Conservation (phyloP, 805 yeast genomes). For the Maudiozyma bulderi region DNA sequence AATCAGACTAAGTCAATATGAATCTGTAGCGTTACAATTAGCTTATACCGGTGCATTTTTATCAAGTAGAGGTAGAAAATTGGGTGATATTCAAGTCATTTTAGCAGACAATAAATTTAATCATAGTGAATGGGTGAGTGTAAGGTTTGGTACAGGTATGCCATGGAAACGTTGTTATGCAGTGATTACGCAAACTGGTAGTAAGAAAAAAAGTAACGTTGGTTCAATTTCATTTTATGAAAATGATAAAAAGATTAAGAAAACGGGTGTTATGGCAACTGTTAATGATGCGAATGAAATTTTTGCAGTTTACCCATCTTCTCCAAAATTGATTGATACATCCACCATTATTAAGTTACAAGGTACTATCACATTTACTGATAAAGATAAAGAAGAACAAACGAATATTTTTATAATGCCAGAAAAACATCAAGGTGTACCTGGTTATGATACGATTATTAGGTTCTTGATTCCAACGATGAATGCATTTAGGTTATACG, state of each 20-base stretch:
- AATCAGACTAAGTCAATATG: conserved; percentile 68
- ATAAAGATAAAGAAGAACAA: conserved; percentile 40
- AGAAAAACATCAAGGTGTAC: conserved; percentile 60
- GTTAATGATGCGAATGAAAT: conserved; percentile 59
- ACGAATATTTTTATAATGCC: conserved; percentile 50
- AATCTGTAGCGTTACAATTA: conserved; percentile 74
- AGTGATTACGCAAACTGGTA: conserved; percentile 62
- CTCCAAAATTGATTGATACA: conserved; percentile 69
- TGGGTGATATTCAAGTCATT: conserved; percentile 79
- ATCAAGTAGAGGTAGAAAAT: conserved; percentile 75
- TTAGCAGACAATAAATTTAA: conserved; percentile 69
- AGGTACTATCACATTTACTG: conserved; percentile 59
- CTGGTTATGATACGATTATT: conserved; percentile 63
- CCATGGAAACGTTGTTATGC: conserved; percentile 95
- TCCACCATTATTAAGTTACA: conserved; percentile 84
- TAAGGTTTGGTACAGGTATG: conserved; percentile 93
- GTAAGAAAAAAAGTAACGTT: conserved; percentile 28
- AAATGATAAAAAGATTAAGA: conserved; percentile 62
- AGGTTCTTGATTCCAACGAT: conserved; percentile 58
- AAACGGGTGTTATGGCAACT: conserved; percentile 70
- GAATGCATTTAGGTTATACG: conserved; percentile 63
- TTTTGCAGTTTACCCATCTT: conserved; percentile 84
- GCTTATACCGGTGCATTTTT: conserved; percentile 93
- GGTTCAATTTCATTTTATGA: conserved; percentile 75
- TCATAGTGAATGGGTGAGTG: conserved; percentile 90